Evolutionary conservation across 1,284 basidiomycete species (phyloP), one percentile per base, ranked within the genome.

Genomic region (Apiotrichum porosum): DNA sequence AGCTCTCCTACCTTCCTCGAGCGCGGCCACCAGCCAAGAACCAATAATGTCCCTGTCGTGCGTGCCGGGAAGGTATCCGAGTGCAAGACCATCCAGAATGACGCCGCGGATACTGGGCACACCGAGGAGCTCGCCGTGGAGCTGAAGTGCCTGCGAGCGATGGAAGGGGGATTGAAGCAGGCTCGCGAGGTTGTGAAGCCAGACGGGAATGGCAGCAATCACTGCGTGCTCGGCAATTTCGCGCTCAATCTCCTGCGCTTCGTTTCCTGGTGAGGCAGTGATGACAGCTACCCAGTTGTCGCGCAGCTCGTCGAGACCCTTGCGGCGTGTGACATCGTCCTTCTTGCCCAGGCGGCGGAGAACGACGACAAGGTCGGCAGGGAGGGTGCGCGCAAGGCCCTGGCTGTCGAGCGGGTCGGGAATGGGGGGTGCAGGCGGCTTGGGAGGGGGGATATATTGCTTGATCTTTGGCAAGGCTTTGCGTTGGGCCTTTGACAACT

Each of bases 321-420:
- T 84, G 15, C 81, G 76, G 65, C 91, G 85, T 1, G 94, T 97
- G 35, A 90, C 81, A 17, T 82, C 80, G 56, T 95, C 92, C 76
- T 95, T 97, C 80, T 98, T 98, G 26, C 81, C 83, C 37, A 97
- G 77, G 46, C 83, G 81, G 42, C 89, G 76, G 40, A 97, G 77
- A 1, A 91, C 80, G 19, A 98, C 82, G 14, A 94, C 79, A 17
- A 97, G 77, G 39, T 93, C 90, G 0, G 91, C 80, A 0, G 87
- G 84, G 12, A 93, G 73, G n/a, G 76, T 75, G 62, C 83, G 79
- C 12, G 81, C 85, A 9, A 97, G 77, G 0, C 91, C 91, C 19
- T 84, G 83, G 0, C 85, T 82, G 66, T 98, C 94, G 42, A 98
- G 79, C 6, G 95, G 95, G 77, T 97, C 92, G 14, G 83, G 86